Conservation (phyloP, 108 stramenopile species). For the Conticribra weissflogii region DNA sequence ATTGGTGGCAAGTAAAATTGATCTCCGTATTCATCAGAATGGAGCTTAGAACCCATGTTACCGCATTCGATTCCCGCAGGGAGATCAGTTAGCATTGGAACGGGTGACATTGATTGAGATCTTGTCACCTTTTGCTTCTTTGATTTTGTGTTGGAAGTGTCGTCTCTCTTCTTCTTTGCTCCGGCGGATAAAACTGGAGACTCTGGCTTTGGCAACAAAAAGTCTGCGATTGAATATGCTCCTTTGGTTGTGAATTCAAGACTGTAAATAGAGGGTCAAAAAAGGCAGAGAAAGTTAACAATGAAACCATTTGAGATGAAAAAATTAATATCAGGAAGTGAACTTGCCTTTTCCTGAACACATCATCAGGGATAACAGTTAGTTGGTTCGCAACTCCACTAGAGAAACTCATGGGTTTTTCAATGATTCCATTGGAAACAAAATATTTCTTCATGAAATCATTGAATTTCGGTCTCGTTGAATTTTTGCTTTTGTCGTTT, state of each 20-base stretch:
- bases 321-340: background rate
- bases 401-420: background rate
- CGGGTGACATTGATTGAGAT: background rate
- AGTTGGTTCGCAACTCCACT: background rate
- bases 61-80: slow-evolving; percentile 17
- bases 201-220: no score
- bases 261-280: no score
- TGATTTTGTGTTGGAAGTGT: background rate
- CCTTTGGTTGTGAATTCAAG: no score
- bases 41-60: slow-evolving; percentile 25
- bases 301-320: background rate
- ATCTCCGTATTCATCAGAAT: slow-evolving; percentile 19
- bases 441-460: slow-evolving; percentile 15
- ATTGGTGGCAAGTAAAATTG: slow-evolving; percentile 18
- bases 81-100: background rate
- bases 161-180: background rate
- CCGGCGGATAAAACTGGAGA: background rate
- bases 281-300: background rate
- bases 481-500: background rate
- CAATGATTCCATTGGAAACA: slow-evolving; percentile 10
- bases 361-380: slow-evolving; percentile 12
- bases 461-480: background rate
- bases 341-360: slow-evolving; percentile 1
- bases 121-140: background rate
- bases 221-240: no score